Percentiles rank a stretch among this genome's conserved stretches.
Evolutionary conservation across 2,329 filamentous ascomycete genomes (phyloP).

Genomic region (Colletotrichum salicis): DNA sequence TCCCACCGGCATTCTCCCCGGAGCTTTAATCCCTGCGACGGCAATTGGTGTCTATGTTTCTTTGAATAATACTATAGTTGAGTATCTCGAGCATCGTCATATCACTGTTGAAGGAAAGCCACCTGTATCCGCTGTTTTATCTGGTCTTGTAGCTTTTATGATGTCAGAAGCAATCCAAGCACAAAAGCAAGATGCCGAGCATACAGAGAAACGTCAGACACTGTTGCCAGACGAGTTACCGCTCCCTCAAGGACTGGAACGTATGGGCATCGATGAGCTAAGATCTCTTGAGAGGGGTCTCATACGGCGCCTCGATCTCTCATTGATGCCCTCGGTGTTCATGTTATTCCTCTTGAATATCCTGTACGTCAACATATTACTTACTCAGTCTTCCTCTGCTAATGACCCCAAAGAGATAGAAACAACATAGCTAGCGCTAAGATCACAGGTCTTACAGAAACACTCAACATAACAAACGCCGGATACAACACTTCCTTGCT

Average conservation of each 20-base stretch:
- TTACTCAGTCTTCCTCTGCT: background rate
- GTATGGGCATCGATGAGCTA: background rate
- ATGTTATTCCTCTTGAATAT: constrained; percentile 19
- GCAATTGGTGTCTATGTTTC: background rate
- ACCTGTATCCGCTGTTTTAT: background rate
- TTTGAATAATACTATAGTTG: background rate
- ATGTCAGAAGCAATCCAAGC: constrained; percentile 17
- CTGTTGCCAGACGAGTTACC: constrained; percentile 8
- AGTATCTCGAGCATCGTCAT: background rate
- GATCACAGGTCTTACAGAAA: constrained; percentile 63
- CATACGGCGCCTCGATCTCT: constrained; percentile 3
- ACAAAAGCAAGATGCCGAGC: constrained; percentile 16
- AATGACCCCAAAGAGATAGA: constrained; percentile 34
- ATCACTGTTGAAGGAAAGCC: background rate
- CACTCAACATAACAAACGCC: constrained; percentile 61
- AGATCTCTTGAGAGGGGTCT: constrained; percentile 6
- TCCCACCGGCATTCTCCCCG: constrained; percentile 22
- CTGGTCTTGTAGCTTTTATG: background rate
- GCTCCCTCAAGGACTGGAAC: constrained; percentile 9
- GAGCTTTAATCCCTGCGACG: background rate
- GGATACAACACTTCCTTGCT: constrained; percentile 61
- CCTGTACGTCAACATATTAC: background rate
- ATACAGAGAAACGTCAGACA: constrained; percentile 13
- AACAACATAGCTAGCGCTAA: constrained; percentile 60
- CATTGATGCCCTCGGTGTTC: constrained; percentile 20